A percentile compares a stretch with the other conserved stretches of the same genome.
Evolutionary conservation across 2,329 filamentous ascomycete species (phyloP).

Genomic region (Diaporthe caulivora): DNA sequence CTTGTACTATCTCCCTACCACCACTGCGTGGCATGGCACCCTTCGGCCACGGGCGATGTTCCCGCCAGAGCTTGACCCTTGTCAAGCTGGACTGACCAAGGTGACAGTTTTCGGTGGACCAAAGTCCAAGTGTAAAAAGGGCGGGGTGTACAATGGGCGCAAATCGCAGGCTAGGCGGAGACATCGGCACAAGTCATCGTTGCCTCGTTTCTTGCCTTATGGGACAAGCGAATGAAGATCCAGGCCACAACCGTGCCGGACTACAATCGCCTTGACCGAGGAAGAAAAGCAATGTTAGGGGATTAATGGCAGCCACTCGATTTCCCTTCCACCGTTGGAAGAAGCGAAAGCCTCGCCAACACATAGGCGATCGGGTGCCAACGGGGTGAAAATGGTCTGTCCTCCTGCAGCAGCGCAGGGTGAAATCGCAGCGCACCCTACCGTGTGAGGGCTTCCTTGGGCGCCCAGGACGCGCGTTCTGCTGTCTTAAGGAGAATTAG

Average conservation of each 20-base stretch:
- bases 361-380: not conserved
- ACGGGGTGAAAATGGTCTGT: constrained; percentile 15
- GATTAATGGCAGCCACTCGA: not conserved
- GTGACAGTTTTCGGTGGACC: not conserved
- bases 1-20: constrained; percentile 8
- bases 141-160: not conserved
- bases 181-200: not conserved
- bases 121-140: constrained; percentile 2
- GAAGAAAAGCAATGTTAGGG: not conserved
- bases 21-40: not conserved
- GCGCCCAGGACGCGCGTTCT: constrained; percentile 12
- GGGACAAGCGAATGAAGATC: not conserved
- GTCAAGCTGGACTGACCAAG: not conserved
- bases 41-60: not conserved
- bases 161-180: constrained; percentile 9
- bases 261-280: not conserved
- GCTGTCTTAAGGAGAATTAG: not conserved
- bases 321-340: not conserved
- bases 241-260: not conserved
- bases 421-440: constrained; percentile 8
- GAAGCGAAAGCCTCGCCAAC: constrained; percentile 3
- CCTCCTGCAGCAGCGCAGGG: constrained; percentile 23
- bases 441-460: not conserved
- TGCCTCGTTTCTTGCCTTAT: constrained; percentile 14
- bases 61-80: constrained; percentile 4